Evolutionary conservation across 2,329 filamentous ascomycete genomes (phyloP), one percentile per base, ranked within the genome.

Genomic region (Apiospora sp.): DNA sequence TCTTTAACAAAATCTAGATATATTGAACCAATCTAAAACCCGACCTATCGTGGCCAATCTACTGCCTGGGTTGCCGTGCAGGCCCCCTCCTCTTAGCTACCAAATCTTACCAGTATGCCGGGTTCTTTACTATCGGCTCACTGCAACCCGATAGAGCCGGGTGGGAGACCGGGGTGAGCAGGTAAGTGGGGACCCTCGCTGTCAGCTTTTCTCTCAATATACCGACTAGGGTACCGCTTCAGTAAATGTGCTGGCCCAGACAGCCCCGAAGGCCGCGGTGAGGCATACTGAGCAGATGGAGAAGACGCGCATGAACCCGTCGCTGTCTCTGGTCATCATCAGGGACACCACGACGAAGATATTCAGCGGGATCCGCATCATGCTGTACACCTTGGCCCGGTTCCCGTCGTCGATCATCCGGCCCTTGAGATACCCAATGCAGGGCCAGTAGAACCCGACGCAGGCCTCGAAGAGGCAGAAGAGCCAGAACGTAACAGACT

Each of bases 401-500:
- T 85, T 82, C 2, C 84, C 84, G 77, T 91, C 88, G 1, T 88
- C 85, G n/a, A 80, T 75, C 67, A 80, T 54, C 12, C 73, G 76
- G 4, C 76, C 78, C 79, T 90, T 91, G 71, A 90, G 77, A 68
- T 86, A 86, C 0, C 84, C 86, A 78, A 90, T 88, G 72, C 84
- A 86, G 0, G 89, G 89, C 76, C 85, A 90, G 76, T 91, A 91
- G 48, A 87, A 81, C 6, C 89, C 89, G 30, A 90, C 85, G 77
- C 87, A 89, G 14, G 83, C 81, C 77, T 91, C 89, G 71, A 91
- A 87, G 0, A 89, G 74, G 76, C 87, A 89, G 76, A 91, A 89
- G 10, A 84, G 83, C 86, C 86, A 89, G 75, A 91, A 88, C 0
- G 87, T 83, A 4, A 85, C 64, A 4, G 78, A 75, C 76, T 87